Evolutionary conservation across 2,329 filamentous ascomycete species (phyloP).

Genomic region (Trichoderma hamatum): DNA sequence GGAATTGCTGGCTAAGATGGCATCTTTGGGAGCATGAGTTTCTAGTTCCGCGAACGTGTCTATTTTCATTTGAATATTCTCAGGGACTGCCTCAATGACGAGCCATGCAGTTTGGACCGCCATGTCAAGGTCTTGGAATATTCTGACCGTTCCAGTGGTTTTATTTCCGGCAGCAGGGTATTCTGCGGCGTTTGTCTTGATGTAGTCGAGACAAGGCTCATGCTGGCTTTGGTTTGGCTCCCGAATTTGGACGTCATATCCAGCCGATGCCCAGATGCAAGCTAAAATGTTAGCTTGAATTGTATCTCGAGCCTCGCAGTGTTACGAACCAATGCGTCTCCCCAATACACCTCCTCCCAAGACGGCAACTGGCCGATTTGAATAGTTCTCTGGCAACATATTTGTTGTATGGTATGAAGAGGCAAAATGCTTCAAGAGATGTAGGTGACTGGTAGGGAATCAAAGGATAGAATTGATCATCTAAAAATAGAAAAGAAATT

Average conservation of each 20-base stretch:
- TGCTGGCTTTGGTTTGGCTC: slow-evolving; percentile 3
- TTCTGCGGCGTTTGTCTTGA: neutral
- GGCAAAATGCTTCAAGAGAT: neutral
- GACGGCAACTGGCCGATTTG: neutral
- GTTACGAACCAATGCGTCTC: slow-evolving; percentile 3
- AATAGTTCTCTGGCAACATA: slow-evolving; percentile 6
- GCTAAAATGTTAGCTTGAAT: neutral
- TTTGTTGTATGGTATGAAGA: neutral
- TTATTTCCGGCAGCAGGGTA: neutral
- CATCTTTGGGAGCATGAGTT: neutral
- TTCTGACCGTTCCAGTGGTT: neutral
- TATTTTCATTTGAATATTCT: slow-evolving; percentile 5
- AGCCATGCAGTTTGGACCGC: slow-evolving; percentile 3
- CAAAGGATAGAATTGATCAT: too few relatives aligned
- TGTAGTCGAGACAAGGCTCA: slow-evolving; percentile 3
- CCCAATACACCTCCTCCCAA: slow-evolving; percentile 2
- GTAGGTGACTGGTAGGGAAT: neutral
- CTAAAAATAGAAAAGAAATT: neutral
- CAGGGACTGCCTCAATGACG: slow-evolving; percentile 3
- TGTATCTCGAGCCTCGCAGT: neutral
- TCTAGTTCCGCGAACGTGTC: slow-evolving; percentile 7
- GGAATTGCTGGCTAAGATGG: slow-evolving; percentile 3
- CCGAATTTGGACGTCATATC: slow-evolving; percentile 5
- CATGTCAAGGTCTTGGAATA: neutral
- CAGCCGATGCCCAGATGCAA: slow-evolving; percentile 8